phyloP scores from a whole-genome alignment of 345 rosid genomes.

The Kernera saxatilis region DNA sequence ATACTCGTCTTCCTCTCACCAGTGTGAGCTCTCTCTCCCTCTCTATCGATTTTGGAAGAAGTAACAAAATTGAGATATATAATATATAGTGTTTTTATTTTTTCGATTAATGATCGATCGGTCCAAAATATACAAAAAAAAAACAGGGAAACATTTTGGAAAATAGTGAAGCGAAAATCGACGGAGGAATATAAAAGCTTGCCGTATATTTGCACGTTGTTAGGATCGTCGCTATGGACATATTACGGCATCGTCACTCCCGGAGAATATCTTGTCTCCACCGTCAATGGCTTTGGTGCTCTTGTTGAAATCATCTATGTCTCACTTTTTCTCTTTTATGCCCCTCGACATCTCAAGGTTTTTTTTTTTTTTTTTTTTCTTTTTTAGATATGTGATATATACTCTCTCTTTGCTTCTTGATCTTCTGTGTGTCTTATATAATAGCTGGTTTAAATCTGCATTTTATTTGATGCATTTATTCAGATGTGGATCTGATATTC shows the following conservation, averaged over 20 bases:
- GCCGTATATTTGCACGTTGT: constrained; percentile 56
- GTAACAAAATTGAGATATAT: background rate
- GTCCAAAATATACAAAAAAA: background rate
- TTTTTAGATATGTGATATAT: background rate
- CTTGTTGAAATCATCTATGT: constrained; percentile 48
- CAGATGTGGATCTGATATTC: constrained; percentile 23
- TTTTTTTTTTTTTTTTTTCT: background rate
- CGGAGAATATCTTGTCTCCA: constrained; percentile 59
- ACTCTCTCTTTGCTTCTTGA: background rate
- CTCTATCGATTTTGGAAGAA: background rate
- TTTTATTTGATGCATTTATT: constrained; percentile 2
- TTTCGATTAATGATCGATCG: background rate
- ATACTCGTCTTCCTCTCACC: constrained; percentile 74
- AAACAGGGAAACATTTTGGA: constrained; percentile 64
- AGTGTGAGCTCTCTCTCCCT: constrained; percentile 38
- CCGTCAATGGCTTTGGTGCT: constrained; percentile 72
- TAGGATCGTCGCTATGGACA: constrained; percentile 66
- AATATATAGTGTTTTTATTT: background rate
- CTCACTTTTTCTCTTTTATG: constrained; percentile 49
- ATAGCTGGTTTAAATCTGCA: constrained; percentile 5
- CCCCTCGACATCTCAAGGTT: constrained; percentile 52
- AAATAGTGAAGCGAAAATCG: constrained; percentile 51
- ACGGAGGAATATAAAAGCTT: constrained; percentile 74
- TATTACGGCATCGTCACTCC: constrained; percentile 75
- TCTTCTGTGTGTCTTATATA: constrained; percentile 15